Evolutionary conservation across 2,329 filamentous ascomycete species (phyloP).

Genomic region (Colletotrichum sojae): DNA sequence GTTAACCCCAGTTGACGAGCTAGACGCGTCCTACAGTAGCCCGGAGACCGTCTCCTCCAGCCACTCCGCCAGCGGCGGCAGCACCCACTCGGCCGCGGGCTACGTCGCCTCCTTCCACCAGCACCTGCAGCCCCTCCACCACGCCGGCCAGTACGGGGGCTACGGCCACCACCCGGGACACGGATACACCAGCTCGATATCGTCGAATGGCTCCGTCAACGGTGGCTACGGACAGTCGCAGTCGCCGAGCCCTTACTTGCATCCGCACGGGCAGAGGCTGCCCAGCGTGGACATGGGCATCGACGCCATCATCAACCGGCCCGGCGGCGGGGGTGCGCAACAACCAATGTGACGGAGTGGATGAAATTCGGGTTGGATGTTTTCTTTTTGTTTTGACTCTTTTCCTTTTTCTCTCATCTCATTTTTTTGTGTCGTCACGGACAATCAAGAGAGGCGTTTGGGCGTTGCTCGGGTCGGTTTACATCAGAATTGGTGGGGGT

Average conservation of each 20-base stretch:
- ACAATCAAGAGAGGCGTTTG: too few relatives aligned
- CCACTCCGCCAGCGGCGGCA: conserved; percentile 57
- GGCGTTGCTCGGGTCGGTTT: too few relatives aligned
- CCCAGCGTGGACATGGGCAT: conserved; percentile 74
- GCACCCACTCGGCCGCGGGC: conserved; percentile 49
- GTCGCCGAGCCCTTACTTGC: conserved; percentile 43
- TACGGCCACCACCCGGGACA: conserved; percentile 49
- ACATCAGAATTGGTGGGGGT: too few relatives aligned
- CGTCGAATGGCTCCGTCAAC: conserved; percentile 58
- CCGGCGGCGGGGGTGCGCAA: conserved; percentile 48
- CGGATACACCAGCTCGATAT: conserved; percentile 69
- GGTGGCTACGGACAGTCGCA: conserved; percentile 51
- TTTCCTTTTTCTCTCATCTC: conserved; percentile 22
- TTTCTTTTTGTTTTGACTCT: neutral
- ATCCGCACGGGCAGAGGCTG: conserved; percentile 59
- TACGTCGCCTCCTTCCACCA: conserved; percentile 46
- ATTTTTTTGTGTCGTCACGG: too few relatives aligned
- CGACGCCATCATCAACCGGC: conserved; percentile 70
- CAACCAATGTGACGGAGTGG: conserved; percentile 29
- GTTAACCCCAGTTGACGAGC: conserved; percentile 71
- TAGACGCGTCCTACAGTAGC: conserved; percentile 70
- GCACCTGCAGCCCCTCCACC: conserved; percentile 44
- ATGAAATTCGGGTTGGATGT: conserved; percentile 10
- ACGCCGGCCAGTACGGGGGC: conserved; percentile 42
- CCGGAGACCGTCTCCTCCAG: conserved; percentile 64